Percentiles rank a stretch among this genome's conserved stretches.
Conservation (phyloP, 495 filamentous ascomycete species). For the Neohortaea acidophila region DNA sequence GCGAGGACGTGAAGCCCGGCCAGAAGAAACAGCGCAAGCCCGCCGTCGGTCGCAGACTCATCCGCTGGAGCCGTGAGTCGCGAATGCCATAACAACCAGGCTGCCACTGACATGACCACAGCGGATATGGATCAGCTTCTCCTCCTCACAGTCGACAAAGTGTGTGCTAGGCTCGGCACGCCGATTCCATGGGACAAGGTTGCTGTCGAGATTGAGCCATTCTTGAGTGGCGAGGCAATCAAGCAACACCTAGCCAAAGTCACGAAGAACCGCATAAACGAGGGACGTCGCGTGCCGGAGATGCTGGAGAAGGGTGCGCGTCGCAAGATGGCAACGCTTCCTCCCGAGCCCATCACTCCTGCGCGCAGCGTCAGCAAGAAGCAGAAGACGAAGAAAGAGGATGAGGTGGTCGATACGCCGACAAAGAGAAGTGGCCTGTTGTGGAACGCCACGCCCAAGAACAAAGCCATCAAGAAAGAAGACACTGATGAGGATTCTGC, state of each 20-base stretch:
- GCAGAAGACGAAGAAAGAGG: neutral
- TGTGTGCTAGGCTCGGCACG: constrained; percentile 5
- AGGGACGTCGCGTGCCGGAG: constrained; percentile 2
- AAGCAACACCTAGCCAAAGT: constrained; percentile 18
- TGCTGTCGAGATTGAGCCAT: neutral
- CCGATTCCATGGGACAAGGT: constrained; percentile 13
- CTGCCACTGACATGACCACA: constrained; percentile 4
- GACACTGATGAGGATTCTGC: neutral
- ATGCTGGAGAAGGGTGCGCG: constrained; percentile 9
- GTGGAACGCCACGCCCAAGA: constrained; percentile 3
- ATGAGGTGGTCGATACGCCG: neutral
- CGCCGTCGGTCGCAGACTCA: constrained; percentile 11
- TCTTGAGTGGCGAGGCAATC: constrained; percentile 13
- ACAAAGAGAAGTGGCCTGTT: neutral
- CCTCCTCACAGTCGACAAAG: constrained; percentile 9
- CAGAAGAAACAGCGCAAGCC: constrained; percentile 14
- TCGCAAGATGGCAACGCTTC: constrained; percentile 1
- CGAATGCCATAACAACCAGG: neutral
- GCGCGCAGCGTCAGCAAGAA: neutral
- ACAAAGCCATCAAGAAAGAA: neutral
- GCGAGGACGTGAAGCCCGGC: neutral
- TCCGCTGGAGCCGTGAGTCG: constrained; percentile 16
- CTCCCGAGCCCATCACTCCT: neutral
- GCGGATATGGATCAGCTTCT: constrained; percentile 14
- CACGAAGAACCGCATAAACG: constrained; percentile 3